These are phyloP conservation scores for Asterophora lycoperdoides DNA, from an alignment of 768 basidiomycete species.

Conservation along the genomic window DNA sequence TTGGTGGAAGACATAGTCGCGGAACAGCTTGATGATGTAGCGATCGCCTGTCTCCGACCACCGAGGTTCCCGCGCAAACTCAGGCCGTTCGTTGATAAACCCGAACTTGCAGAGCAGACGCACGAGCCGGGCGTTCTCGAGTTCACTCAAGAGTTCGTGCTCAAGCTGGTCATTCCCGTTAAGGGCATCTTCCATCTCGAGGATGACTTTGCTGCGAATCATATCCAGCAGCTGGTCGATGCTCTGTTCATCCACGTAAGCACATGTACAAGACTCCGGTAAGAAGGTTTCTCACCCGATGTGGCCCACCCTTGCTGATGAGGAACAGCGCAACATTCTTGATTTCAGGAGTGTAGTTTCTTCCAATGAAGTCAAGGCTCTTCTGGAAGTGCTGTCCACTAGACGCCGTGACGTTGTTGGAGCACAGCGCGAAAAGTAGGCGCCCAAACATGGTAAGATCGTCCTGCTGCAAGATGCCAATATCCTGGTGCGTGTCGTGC, in stretches of 20 bases:
- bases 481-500: constrained; percentile 64
- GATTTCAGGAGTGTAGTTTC: constrained; percentile 76
- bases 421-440: constrained; percentile 76
- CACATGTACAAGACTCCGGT: neutral
- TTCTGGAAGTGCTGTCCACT: constrained; percentile 60
- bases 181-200: constrained; percentile 84
- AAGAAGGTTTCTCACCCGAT: constrained; percentile 44
- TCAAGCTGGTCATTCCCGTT: constrained; percentile 77
- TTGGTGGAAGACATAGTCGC: constrained; percentile 98
- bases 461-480: constrained; percentile 70
- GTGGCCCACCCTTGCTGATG: constrained; percentile 62
- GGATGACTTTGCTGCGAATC: constrained; percentile 62
- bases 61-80: constrained; percentile 94
- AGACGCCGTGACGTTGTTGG: constrained; percentile 56
- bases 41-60: constrained; percentile 99
- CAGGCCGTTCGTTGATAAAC: constrained; percentile 99
- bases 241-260: constrained; percentile 36
- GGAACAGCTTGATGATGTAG: constrained; percentile 96
- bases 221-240: constrained; percentile 81
- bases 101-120: constrained; percentile 90
- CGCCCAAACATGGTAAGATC: constrained; percentile 85
- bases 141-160: constrained; percentile 76
- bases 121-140: constrained; percentile 92
- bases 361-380: constrained; percentile 70
- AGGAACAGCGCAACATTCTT: constrained; percentile 79